Evolutionary conservation across 2,329 filamentous ascomycete species (phyloP), one percentile per base, ranked within the genome.

Genomic region (Aspergillus tamarii): DNA sequence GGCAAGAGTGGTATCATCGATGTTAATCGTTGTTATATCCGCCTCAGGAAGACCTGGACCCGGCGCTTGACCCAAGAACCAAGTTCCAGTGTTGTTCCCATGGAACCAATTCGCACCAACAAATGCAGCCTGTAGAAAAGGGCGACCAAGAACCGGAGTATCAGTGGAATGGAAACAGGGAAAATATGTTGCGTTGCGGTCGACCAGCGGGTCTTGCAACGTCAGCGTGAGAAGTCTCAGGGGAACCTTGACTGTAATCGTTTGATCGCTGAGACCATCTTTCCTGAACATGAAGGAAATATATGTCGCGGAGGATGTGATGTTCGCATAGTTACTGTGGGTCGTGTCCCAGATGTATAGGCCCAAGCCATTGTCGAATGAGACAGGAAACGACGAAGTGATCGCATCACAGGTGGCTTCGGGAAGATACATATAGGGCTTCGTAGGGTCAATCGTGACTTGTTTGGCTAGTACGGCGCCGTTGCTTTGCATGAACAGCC

Each of bases 341-440:
- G 65, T 61, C 0, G 72, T 77, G 41, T 82, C 71, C 81, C 81
- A 83, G 21, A 79, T 65, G 59, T 82, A 83, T 7, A 83, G 66
- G 0, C 77, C 79, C 2, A 81, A 70, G 8, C 64, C 63, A 2
- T 70, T 54, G 45, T 81, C 66, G 63, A 74, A 81, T 0, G 66
- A 75, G 5, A 82, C 74, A 0, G 80, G 81, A 4, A 83, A 71
- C 11, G 77, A 48, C 0, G 65, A 36, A 1, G 80, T 73, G 41
- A 82, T 77, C 14, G 73, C 75, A 48, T 81, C 77, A 67, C 81
- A 83, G 0, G 79, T 80, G 7, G 74, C 74, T 34, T 74, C 70
- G 0, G 81, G 79, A 4, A 83, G 72, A 12, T 77, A 74, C 28
- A 83, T 65, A 57, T 82, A 82, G 1, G 81, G 80, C 3, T 69